Evolutionary conservation across 2,329 filamentous ascomycete genomes (phyloP).

Genomic region (Fusarium sp.): DNA sequence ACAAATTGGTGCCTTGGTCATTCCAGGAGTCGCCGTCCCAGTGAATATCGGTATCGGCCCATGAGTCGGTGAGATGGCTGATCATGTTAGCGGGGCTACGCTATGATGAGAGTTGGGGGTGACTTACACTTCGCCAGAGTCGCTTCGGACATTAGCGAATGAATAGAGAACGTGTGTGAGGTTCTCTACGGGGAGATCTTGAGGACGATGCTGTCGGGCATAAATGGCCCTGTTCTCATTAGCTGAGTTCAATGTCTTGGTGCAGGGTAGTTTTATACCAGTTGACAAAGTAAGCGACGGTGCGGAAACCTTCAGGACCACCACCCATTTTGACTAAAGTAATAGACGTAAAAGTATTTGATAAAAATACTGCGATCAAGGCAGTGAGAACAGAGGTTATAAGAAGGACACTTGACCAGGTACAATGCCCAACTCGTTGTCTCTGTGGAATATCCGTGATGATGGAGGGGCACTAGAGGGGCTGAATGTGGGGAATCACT

Average conservation of each 20-base stretch:
- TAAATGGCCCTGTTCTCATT: constrained; percentile 75
- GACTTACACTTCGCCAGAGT: constrained; percentile 79
- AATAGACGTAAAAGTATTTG: background rate
- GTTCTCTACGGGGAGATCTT: constrained; percentile 81
- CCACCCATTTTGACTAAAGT: constrained; percentile 53
- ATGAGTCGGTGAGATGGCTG: constrained; percentile 67
- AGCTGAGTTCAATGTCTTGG: background rate
- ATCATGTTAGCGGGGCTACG: constrained; percentile 5
- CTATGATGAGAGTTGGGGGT: background rate
- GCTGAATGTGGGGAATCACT: constrained; percentile 27
- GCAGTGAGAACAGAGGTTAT: constrained; percentile 10
- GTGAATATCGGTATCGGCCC: constrained; percentile 79
- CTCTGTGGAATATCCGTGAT: constrained; percentile 32
- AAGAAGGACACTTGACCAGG: constrained; percentile 25
- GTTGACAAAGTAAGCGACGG: constrained; percentile 80
- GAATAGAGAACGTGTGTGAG: constrained; percentile 91
- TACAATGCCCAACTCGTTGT: constrained; percentile 8
- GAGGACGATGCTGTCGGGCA: constrained; percentile 83
- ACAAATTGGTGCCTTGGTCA: constrained; percentile 80
- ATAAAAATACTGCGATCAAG: constrained; percentile 17
- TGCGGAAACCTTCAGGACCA: constrained; percentile 65
- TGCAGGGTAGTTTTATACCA: constrained; percentile 55
- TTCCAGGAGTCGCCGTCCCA: constrained; percentile 77
- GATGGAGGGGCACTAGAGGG: constrained; percentile 32
- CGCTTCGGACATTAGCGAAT: constrained; percentile 85